These are phyloP conservation scores for Tulasnella sp. DNA, from an alignment of 768 basidiomycete genomes.

Conservation along the genomic window DNA sequence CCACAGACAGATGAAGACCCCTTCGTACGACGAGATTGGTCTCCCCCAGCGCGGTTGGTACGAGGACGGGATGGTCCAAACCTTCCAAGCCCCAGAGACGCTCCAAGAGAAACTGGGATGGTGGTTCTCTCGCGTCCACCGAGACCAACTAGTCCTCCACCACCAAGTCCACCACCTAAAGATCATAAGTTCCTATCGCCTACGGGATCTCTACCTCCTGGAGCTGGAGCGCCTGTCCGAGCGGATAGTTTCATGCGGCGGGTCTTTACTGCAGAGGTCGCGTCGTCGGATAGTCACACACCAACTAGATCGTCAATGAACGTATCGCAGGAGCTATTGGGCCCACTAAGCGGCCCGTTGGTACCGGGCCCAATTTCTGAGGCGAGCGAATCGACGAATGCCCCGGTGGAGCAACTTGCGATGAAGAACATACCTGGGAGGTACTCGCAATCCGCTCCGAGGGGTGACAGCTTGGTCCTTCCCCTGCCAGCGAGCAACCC, in stretches of 20 bases:
- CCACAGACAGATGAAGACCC: constrained; percentile 33
- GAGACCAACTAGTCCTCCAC: neutral
- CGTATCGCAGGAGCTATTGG: neutral
- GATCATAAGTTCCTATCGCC: neutral
- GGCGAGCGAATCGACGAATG: neutral
- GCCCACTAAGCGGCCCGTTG: neutral
- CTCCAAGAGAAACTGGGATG: constrained; percentile 35
- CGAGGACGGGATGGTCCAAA: neutral
- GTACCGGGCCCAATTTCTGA: neutral
- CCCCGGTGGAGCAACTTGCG: neutral
- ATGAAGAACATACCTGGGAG: neutral
- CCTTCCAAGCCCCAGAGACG: neutral
- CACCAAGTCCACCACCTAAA: neutral
- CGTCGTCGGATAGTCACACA: neutral
- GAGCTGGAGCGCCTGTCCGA: neutral
- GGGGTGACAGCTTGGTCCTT: neutral
- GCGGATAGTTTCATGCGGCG: neutral
- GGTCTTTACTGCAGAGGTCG: constrained; percentile 1
- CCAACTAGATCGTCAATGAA: neutral
- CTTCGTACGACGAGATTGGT: constrained; percentile 32
- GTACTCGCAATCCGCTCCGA: neutral
- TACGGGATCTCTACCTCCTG: neutral
- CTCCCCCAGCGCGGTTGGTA: neutral
- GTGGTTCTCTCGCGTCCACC: constrained; percentile 20
- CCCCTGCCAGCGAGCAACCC: neutral